Evolutionary conservation across 2,329 filamentous ascomycete genomes (phyloP), one percentile per base, ranked within the genome.

Genomic region (Trichoderma citrinoviride): DNA sequence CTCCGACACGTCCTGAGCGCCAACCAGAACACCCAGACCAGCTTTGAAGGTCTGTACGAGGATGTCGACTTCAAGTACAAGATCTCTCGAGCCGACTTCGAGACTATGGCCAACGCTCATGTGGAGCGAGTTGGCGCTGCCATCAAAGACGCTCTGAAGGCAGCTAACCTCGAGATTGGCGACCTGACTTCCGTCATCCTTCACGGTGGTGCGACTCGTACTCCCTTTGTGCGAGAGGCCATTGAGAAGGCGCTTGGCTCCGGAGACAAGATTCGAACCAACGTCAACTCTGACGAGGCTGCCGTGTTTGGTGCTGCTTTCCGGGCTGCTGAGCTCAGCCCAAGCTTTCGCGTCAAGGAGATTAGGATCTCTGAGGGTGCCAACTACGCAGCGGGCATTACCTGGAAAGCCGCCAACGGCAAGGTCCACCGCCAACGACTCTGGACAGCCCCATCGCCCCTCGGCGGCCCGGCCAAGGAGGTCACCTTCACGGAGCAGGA

Each of bases 301-400:
- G 95, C 95, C 57, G 95, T 96, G 10, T 96, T 98, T 76, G 95
- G 95, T 71, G 94, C 95, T 63, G 93, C 90, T 29, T 98, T 99
- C 83, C 92, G 93, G 74, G 95, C 92, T 57, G 95, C 95, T 60
- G 88, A 92, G 71, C 84, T 99, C 65, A 97, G 92, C 78, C 93
- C 94, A 46, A 94, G 91, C 75, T 99, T 99, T 87, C 90, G 93
- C 67, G 95, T 99, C 74, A 99, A 98, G 83, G 95, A 98, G 74
- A 99, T 99, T 69, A 85, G 91, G 66, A 87, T 91, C 58, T 84
- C 82, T n/a, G 95, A 99, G 71, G 87, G 85, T 23, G 85, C 91
- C 47, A 83, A 83, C 49, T 97, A 95, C 75, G 81, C 88, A 2
- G 85, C 90, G 29, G 87, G 88, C 64, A 85, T 97, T 71, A 90